Base-by-base conservation (phyloP, 148 eudicot species). In the Rhododendron molle region DNA sequence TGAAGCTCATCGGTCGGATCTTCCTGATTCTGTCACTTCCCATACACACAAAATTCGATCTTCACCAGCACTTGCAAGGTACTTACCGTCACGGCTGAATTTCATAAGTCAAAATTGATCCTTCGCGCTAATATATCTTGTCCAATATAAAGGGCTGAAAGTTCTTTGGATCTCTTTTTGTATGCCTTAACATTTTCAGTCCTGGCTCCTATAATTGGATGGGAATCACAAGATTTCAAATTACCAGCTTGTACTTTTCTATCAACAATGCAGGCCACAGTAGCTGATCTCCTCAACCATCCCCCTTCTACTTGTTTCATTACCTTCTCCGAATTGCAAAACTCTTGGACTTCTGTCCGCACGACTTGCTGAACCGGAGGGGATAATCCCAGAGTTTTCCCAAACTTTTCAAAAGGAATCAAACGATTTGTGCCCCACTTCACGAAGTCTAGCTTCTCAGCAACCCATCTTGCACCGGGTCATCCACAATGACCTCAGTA, bases 81-180 rank as follows among this genome's bases (percentile, higher is more conserved):
- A 38, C 40, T 83, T 87, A 40, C 96, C 95, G 83, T 94, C 92
- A 54, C 87, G 93, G 82, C 98, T 95, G 72, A 95, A 95, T 85
- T 94, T 94, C 98, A 95, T 95, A 0, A 44, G 94, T 94, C 43
- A 5, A 40, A 40, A 40, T 38, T 44, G 95, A 88, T 34, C 98
- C 96, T 79, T 92, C 84, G 98, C 58, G 96, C 98, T 85, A 85
- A 91, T 46, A 95, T 92, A 87, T 90, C 93, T 87, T 94, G 96
- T 43, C 92, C 93, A 26, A 79, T 69, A 88, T 93, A 94, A 60
- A 95, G 93, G 46, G 92, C 94, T 2, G 95, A 93, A 26, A 95
- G 88, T 83, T 95, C 94, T 84, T 94, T 95, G 54, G 90, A 86
- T 30, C 83, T 88, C 79, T 91, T 95, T 83, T 88, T 86, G 8